Base-by-base conservation (phyloP, 768 basidiomycete species). In the Russula virescens region DNA sequence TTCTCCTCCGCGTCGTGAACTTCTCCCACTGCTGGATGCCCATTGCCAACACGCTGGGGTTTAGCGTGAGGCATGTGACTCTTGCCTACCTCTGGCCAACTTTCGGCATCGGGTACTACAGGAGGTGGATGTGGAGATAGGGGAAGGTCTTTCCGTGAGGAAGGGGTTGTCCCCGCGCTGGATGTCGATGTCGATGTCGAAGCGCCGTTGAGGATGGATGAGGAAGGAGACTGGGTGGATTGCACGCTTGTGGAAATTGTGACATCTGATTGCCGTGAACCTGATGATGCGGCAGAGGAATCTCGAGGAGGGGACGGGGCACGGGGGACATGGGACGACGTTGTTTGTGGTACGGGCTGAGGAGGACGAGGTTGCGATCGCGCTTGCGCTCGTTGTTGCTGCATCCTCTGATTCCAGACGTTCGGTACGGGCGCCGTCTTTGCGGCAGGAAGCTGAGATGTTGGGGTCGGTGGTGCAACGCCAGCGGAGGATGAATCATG, bases 51-150 rank as follows among this genome's bases (percentile, higher is more conserved):
- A 65, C 60, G 55, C 66, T 66, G 43, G 35, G 59, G 48, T 52
- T 57, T 63, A 18, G 38, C 13, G 4, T 28, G 43, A 28, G 61
- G 52, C 3, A 68, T 47, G n/a, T 69, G 58, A 8, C 59, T 53
- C 64, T 76, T 78, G 23, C 79, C 77, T 26, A 76, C 77, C 62
- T 77, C 80, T 43, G 79, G 83, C 80, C 80, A 80, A 61, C 69
- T 73, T 26, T 77, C 76, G 1, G 70, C 43, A 65, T 80, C 77
- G 51, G 73, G 70, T 40, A 72, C 67, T 8, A 72, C 64, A 19
- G 73, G 72, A 18, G 71, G 69, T 31, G 70, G 53, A 23, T 63
- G 47, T 42, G 72, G 68, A 49, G 72, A 74, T 53, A 71, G 71
- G 23, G 71, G 73, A 48, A 72, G 73, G 19, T 75, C 73, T 21